These are phyloP conservation scores for Rhizophora mangle DNA, from an alignment of 345 rosid species.

Conservation along the genomic window DNA sequence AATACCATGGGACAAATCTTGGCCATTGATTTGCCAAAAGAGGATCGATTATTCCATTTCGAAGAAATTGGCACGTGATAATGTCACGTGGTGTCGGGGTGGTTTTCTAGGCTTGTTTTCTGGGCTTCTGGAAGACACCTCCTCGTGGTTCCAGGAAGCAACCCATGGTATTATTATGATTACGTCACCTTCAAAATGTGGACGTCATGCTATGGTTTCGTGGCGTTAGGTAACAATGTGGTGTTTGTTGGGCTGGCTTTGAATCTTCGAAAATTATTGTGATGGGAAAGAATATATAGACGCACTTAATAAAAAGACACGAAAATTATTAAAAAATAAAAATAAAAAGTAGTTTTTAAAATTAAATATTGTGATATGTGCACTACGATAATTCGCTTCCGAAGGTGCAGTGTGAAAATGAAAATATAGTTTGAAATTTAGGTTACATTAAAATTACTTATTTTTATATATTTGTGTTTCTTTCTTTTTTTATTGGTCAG, in stretches of 20 bases:
- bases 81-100: neutral
- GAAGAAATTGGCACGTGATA: conserved; percentile 15
- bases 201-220: conserved; percentile 10
- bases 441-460: too few species aligned
- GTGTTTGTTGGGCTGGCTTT: neutral
- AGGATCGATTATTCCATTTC: neutral
- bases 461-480: too few species aligned
- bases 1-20: conserved; percentile 23
- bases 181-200: conserved; percentile 8
- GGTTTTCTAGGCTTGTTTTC: neutral
- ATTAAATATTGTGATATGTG: too few species aligned
- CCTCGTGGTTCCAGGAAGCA: conserved; percentile 21
- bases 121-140: neutral
- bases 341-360: too few species aligned
- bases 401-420: too few species aligned
- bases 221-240: conserved; percentile 19
- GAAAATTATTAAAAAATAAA: too few species aligned
- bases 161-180: neutral
- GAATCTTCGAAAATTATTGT: too few species aligned
- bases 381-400: too few species aligned
- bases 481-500: too few species aligned
- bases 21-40: conserved; percentile 25
- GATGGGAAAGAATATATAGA: too few species aligned
- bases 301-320: too few species aligned
- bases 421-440: too few species aligned